Percentiles rank a stretch among this genome's conserved stretches.
These are phyloP conservation scores for Dioscorea cayenensis DNA, from an alignment of 116 monocot species.

Conservation along the genomic window DNA sequence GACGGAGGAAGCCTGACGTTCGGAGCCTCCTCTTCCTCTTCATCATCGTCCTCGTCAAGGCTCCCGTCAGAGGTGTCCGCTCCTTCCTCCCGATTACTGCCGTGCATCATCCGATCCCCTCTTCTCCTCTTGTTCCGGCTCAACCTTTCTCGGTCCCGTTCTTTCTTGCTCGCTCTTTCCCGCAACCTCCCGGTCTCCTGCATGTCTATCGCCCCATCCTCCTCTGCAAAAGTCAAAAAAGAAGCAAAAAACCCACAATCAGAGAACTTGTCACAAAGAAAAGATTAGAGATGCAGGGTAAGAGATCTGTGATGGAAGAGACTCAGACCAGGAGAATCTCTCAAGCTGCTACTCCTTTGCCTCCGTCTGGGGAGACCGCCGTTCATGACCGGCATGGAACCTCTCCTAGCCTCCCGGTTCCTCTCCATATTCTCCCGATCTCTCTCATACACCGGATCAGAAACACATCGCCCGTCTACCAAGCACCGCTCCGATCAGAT, in stretches of 20 bases:
- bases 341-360: slow-evolving; percentile 43
- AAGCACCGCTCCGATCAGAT: background rate
- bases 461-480: background rate
- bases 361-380: slow-evolving; percentile 51
- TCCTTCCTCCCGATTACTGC: slow-evolving; percentile 42
- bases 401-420: slow-evolving; percentile 79
- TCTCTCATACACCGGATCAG: slow-evolving; percentile 30
- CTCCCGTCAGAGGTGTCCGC: slow-evolving; percentile 67
- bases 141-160: slow-evolving; percentile 70
- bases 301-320: slow-evolving; percentile 4
- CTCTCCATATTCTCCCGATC: slow-evolving; percentile 58
- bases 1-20: slow-evolving; percentile 16
- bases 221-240: slow-evolving; percentile 40
- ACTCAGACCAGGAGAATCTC: slow-evolving; percentile 73
- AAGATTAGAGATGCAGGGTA: background rate
- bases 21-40: slow-evolving; percentile 54
- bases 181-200: slow-evolving; percentile 53
- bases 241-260: background rate
- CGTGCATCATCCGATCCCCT: slow-evolving; percentile 62
- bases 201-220: slow-evolving; percentile 69
- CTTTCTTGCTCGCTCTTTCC: slow-evolving; percentile 60
- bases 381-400: slow-evolving; percentile 43
- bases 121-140: slow-evolving; percentile 73
- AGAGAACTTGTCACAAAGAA: background rate
- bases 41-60: slow-evolving; percentile 71